These are phyloP conservation scores for Cyberlindnera samutprakarnensis DNA, from an alignment of 805 yeast genomes.

Conservation along the genomic window DNA sequence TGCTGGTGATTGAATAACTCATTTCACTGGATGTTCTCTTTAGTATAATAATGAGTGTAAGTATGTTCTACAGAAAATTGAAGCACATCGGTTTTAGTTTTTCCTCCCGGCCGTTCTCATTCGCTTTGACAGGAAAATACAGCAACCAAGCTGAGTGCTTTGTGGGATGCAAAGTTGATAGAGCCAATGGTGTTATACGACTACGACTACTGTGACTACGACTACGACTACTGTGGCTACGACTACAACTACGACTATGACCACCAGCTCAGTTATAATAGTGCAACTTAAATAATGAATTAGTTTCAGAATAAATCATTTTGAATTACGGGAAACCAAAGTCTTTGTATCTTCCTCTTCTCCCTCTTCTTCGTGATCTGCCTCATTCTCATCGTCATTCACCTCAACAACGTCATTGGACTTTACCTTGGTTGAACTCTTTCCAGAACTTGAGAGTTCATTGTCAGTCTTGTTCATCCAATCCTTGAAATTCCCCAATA, in stretches of 20 bases:
- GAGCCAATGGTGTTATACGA: too few species aligned
- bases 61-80: too few species aligned
- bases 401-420: background rate
- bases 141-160: background rate
- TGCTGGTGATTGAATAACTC: conserved; percentile 25
- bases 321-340: background rate
- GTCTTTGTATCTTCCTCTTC: conserved; percentile 12
- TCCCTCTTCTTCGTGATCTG: conserved; percentile 2
- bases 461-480: conserved; percentile 27
- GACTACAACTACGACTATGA: too few species aligned
- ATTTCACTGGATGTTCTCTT: conserved; percentile 3
- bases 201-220: too few species aligned
- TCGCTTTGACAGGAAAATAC: background rate
- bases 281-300: background rate
- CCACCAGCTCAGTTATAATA: too few species aligned
- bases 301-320: too few species aligned
- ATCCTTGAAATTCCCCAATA: conserved; percentile 17
- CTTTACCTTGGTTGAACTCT: conserved; percentile 4
- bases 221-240: too few species aligned
- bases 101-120: too few species aligned
- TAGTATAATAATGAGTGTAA: too few species aligned
- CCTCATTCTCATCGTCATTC: conserved; percentile 2
- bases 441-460: conserved; percentile 6
- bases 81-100: too few species aligned
- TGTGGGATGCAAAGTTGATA: too few species aligned